Base-by-base conservation (phyloP, 2,329 filamentous ascomycete genomes). In the Chrysoporthe cubensis region DNA sequence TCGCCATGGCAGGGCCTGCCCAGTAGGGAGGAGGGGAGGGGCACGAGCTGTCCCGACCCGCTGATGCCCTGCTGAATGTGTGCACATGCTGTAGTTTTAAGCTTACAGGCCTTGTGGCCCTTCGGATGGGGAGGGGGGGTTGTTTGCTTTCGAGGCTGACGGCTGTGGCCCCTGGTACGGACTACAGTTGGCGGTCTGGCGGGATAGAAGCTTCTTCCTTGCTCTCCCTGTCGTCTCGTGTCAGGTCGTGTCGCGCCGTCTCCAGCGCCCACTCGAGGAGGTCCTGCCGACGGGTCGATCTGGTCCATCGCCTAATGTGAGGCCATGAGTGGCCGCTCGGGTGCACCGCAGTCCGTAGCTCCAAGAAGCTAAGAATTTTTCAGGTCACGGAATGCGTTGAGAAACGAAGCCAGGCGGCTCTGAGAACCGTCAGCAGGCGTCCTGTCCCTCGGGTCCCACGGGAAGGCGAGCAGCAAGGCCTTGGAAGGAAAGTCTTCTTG, bases 111-210 rank as follows among this genome's bases (percentile, higher is more conserved):
- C 32, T 52, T 52, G 57, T 60, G 57, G n/a, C 7, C 14, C 34
- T n/a, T 37, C 13, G 34, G 16, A 6, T 54, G 50, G 34, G 42
- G 4, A 8, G 16, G 2, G 32, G 50, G 34, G 42, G 4, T 8
- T 62, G 60, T 62, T 62, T 62, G 60, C 60, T 52, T 52, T 52
- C 21, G 9, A 48, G 26, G 60, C 60, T 62, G 43, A 40, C 32
- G 18, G 40, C 7, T n/a, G 37, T 40, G 37, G 6, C 37, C 9
- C 37, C 37, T 9, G 37, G 37, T 40, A 40, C 37, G 26, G 26
- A 40, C 4, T 9, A 26, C 26, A 26, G 26, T 26, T 26, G 26
- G 37, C 37, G 37, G 37, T 40, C 16, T 34, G 48, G 21, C 9
- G 21, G 26, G 21, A 52, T 54, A 26, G 50, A 11, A 32, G 4